Percentiles rank a stretch among this genome's conserved stretches.
phyloP scores from a whole-genome alignment of 2,329 filamentous ascomycete species.

The Dryadomyces quercivorus region DNA sequence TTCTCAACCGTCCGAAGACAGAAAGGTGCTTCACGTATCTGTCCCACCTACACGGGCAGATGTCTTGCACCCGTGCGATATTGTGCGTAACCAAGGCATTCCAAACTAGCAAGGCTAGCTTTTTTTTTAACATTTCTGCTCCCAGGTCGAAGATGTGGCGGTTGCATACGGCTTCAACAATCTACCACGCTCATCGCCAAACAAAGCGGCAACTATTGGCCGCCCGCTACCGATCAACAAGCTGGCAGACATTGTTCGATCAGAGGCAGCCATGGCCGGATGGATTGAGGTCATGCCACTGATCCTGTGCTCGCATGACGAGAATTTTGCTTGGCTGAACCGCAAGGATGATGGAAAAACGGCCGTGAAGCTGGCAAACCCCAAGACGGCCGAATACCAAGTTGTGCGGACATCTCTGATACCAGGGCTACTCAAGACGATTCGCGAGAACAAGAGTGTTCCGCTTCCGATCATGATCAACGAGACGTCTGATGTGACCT shows the following conservation, averaged over 20 bases:
- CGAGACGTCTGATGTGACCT: slow-evolving; percentile 80
- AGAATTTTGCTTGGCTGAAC: slow-evolving; percentile 95
- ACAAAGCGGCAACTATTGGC: slow-evolving; percentile 74
- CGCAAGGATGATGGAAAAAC: slow-evolving; percentile 75
- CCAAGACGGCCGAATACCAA: slow-evolving; percentile 88
- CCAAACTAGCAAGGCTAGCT: not conserved
- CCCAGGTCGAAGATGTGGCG: slow-evolving; percentile 82
- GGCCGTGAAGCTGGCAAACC: slow-evolving; percentile 77
- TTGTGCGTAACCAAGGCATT: slow-evolving; percentile 25
- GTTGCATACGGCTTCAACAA: slow-evolving; percentile 98
- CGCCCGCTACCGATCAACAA: slow-evolving; percentile 88
- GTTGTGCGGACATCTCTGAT: slow-evolving; percentile 79
- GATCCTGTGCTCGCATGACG: slow-evolving; percentile 93
- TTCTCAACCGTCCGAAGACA: slow-evolving; percentile 60
- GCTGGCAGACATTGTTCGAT: slow-evolving; percentile 78
- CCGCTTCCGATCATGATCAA: slow-evolving; percentile 84
- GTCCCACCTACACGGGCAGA: slow-evolving; percentile 87
- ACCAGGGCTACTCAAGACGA: slow-evolving; percentile 82
- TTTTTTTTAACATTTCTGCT: not conserved
- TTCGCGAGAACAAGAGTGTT: slow-evolving; percentile 86
- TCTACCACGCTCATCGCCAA: slow-evolving; percentile 75
- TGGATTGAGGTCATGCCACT: slow-evolving; percentile 95
- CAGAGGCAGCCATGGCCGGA: slow-evolving; percentile 83
- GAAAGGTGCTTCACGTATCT: slow-evolving; percentile 65
- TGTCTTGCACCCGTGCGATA: slow-evolving; percentile 89